Percentiles rank a stretch among this genome's conserved stretches.
phyloP scores from a whole-genome alignment of 768 basidiomycete species.

The Termitomyces sp. region DNA sequence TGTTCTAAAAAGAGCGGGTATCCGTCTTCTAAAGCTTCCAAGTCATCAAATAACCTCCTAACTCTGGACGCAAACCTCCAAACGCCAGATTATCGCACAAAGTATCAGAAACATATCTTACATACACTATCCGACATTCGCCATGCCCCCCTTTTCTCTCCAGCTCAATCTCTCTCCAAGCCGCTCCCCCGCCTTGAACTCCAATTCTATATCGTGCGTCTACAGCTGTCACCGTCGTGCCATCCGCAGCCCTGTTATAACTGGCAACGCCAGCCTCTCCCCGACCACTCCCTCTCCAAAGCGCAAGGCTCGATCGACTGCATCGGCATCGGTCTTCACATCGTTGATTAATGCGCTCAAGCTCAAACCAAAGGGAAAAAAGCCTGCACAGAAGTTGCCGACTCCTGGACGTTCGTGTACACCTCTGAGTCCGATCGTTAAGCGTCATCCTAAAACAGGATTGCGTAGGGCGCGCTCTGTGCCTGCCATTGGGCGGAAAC shows the following conservation, averaged over 20 bases:
- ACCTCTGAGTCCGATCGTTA: background rate
- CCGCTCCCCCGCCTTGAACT: background rate
- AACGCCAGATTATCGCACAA: background rate
- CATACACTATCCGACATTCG: background rate
- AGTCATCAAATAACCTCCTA: background rate
- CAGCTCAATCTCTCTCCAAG: background rate
- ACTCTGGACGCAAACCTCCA: background rate
- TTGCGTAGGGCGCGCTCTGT: conserved; percentile 3
- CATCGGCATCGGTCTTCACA: conserved; percentile 3
- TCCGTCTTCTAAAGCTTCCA: background rate
- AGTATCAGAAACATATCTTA: background rate
- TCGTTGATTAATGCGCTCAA: conserved; percentile 2
- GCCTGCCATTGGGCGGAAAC: background rate
- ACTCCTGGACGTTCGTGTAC: background rate
- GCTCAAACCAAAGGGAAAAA: background rate
- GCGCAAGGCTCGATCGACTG: conserved; percentile 7
- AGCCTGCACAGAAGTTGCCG: background rate
- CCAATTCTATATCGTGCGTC: background rate
- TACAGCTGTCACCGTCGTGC: background rate
- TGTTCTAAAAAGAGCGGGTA: background rate
- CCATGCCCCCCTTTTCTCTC: background rate
- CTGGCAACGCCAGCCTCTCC: background rate
- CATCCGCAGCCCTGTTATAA: background rate
- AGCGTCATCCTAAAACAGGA: background rate
- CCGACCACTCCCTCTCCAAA: conserved; percentile 3